Base-by-base conservation (phyloP, 164 flowering plant species). In the Dillenia suffruticosa region DNA sequence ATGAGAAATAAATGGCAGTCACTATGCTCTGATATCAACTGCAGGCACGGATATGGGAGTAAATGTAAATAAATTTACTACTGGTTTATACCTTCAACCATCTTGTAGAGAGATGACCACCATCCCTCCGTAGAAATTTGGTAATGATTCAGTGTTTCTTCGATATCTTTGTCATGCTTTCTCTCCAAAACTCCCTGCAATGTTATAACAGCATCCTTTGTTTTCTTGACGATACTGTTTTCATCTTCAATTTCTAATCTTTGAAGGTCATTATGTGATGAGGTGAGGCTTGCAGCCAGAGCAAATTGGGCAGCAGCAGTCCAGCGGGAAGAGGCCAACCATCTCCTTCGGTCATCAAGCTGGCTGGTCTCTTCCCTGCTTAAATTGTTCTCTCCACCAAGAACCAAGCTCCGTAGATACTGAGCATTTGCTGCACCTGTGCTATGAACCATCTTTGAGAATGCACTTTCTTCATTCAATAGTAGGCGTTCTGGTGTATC, bases 361-460 rank as follows among this genome's bases (percentile, higher is more conserved):
- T 50, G 77, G 60, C 63, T 72, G 44, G 72, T 49, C 65, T 76
- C 78, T 68, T 76, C 84, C 65, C 70, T 79, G 32, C 49, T 74
- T 3, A 52, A 50, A 65, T 63, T 76, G 63, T 64, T 76, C 60
- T 80, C 84, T 44, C 69, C 76, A 17, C 70, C 84, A 46, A 81
- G 77, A 10, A 82, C 98, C 59, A 95, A 77, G 72, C 89, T 72
- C 46, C 91, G 85, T 48, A 95, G 75, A 71, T 95, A 92, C 62
- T 92, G 83, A n/a, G 98, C 99, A 80, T 95, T 95, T 69, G 98
- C 96, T 54, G 88, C 77, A 32, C 99, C 99, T 1, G 99, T 95
- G 66, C 99, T 95, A 51, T 81, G 91, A 63, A 95, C 99, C 99
- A 95, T 95, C 78, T 82, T 90, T 57, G 95, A 92, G 81, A 95